Conservation (phyloP, 257 asterid genomes). For the Cynanchum wilfordii region DNA sequence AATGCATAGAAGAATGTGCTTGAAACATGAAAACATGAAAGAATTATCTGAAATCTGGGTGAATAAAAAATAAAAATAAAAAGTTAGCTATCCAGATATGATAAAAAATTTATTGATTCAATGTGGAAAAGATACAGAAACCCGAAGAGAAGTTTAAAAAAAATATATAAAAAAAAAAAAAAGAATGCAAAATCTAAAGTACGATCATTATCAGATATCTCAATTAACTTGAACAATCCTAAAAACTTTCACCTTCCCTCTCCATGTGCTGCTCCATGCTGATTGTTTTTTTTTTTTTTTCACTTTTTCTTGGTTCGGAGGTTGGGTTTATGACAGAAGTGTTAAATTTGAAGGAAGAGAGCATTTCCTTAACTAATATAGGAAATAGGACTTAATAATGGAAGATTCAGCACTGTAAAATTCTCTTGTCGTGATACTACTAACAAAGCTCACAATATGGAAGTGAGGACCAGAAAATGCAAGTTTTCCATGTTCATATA, state of each 20-base stretch:
- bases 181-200: background rate
- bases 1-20: too few relatives aligned
- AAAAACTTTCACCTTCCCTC: background rate
- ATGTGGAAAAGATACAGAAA: background rate
- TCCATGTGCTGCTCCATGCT: background rate
- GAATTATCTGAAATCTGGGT: slow-evolving; percentile 67
- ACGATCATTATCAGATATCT: background rate
- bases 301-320: background rate
- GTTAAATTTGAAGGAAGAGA: background rate
- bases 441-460: background rate
- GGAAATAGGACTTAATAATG: background rate
- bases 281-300: background rate
- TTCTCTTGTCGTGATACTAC: background rate
- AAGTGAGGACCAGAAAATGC: background rate
- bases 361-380: background rate
- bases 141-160: background rate
- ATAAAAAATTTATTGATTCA: background rate
- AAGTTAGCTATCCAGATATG: slow-evolving; percentile 1
- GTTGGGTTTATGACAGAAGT: background rate
- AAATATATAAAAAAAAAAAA: too few relatives aligned
- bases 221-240: background rate
- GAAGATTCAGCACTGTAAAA: background rate
- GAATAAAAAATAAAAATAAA: slow-evolving; percentile 13
- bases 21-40: slow-evolving; percentile 36
- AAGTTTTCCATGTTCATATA: background rate